phyloP scores from a whole-genome alignment of 805 yeast species.

The Saturnispora sanitii region DNA sequence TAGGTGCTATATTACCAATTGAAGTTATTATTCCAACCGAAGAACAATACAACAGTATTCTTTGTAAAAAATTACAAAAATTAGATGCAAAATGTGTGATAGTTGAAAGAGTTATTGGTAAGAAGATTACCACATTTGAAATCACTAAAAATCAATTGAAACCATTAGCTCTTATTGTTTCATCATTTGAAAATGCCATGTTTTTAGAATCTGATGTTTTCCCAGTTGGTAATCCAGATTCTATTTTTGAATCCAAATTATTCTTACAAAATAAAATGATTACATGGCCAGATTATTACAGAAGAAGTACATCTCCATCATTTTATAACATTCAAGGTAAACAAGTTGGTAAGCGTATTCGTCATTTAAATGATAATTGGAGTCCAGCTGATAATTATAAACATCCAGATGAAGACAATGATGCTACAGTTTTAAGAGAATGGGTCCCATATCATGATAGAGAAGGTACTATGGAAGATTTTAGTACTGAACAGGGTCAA shows the following conservation, averaged over 20 bases:
- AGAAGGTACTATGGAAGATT: constrained; percentile 50
- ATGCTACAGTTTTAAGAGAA: constrained; percentile 14
- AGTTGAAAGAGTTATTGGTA: constrained; percentile 30
- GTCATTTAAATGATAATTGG: constrained; percentile 25
- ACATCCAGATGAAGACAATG: constrained; percentile 17
- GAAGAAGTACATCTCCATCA: constrained; percentile 50
- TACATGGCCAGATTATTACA: constrained; percentile 71
- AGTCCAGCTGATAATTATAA: constrained; percentile 15
- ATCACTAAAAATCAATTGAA: constrained; percentile 31
- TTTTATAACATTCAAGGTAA: constrained; percentile 46
- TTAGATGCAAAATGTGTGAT: constrained; percentile 35
- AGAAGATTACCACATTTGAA: constrained; percentile 15
- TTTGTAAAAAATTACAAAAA: constrained; percentile 32
- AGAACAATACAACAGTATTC: constrained; percentile 10
- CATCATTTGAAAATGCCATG: constrained; percentile 39
- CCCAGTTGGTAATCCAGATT: constrained; percentile 39
- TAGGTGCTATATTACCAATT: constrained; percentile 33
- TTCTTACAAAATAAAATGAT: constrained; percentile 37
- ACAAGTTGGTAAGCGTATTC: constrained; percentile 27
- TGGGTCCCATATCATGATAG: constrained; percentile 45
- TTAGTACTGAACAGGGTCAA: constrained; percentile 59
- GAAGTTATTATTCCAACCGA: constrained; percentile 16
- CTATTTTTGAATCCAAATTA: constrained; percentile 36
- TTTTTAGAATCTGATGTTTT: constrained; percentile 38
- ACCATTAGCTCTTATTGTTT: constrained; percentile 36